Evolutionary conservation across 2,329 filamentous ascomycete species (phyloP), one percentile per base, ranked within the genome.

Genomic region (Magnaporthiopsis incrustans): DNA sequence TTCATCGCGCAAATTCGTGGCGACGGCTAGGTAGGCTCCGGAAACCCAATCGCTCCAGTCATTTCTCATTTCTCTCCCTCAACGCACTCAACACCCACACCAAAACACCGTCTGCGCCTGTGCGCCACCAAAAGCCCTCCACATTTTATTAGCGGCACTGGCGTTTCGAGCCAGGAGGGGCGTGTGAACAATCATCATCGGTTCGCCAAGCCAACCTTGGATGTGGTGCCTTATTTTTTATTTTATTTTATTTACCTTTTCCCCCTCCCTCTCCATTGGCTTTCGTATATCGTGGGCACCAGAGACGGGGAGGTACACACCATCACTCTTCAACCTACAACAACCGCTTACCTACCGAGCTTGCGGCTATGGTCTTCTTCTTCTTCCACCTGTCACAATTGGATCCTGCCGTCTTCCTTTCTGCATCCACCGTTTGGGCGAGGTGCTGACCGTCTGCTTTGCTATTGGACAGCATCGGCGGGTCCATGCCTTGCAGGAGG

Each of bases 121-220:
- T 62, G 61, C 61, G 61, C 61, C 61, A 62, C 61, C 61, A 62
- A 27, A 60, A 35, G 38, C 32, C 58, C 59, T 60, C 59, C 59
- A 25, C 59, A 60, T 35, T 60, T 35, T 30, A 50, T 22, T 50
- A 50, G 32, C 59, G 59, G 32, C 32, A 26, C 30, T 60, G 59
- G 59, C 38, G 59, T 60, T 60, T 60, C 59, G 59, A 50, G 38
- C 38, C 15, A 22, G 38, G 38, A 18, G 38, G 18, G 6, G 38
- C 15, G 38, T 33, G 38, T 50, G 38, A 50, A 22, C 38, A 15
- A 50, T 3, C 4, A 50, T 50, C 18, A 5, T 8, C 38, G 22
- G 22, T 50, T 50, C 30, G 30, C 30, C 30, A 30, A 30, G 38
- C 18, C 38, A 50, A 50, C 38, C 38, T 22, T 50, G 8, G 38